phyloP scores from a whole-genome alignment of 108 stramenopile species.

The Nitzschia sp. region DNA sequence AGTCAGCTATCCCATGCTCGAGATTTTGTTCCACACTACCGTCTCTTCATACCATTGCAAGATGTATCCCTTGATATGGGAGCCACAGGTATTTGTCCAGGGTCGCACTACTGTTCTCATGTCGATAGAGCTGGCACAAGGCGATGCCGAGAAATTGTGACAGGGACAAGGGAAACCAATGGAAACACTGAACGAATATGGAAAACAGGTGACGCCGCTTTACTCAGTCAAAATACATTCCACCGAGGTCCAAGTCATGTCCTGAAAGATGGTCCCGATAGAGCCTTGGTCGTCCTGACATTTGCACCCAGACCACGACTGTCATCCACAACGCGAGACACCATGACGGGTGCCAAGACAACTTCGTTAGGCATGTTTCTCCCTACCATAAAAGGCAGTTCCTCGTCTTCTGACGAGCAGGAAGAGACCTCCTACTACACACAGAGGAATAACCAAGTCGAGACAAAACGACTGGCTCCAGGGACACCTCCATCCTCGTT shows the following conservation, averaged over 20 bases:
- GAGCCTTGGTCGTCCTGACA: too few relatives aligned
- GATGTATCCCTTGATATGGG: slow-evolving; percentile 47
- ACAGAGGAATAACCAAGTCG: background rate
- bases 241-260: too few relatives aligned
- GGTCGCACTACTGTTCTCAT: slow-evolving; percentile 31
- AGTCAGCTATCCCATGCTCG: slow-evolving; percentile 36
- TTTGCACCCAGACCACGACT: too few relatives aligned
- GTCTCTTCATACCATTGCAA: slow-evolving; percentile 50
- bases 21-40: slow-evolving; percentile 44
- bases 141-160: too few relatives aligned
- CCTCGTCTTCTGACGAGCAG: slow-evolving; percentile 10
- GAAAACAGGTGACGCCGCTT: too few relatives aligned
- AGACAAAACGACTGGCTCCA: background rate
- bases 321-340: background rate
- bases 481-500: slow-evolving; percentile 18
- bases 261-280: too few relatives aligned
- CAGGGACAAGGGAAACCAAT: too few relatives aligned
- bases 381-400: background rate
- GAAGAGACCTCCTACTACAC: background rate
- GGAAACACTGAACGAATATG: too few relatives aligned
- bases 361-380: too few relatives aligned
- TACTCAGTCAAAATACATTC: too few relatives aligned
- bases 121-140: background rate
- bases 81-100: slow-evolving; percentile 52
- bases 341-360: too few relatives aligned